Conservation (phyloP, 2,329 filamentous ascomycete species). For the Aspergillus viridinutans region DNA sequence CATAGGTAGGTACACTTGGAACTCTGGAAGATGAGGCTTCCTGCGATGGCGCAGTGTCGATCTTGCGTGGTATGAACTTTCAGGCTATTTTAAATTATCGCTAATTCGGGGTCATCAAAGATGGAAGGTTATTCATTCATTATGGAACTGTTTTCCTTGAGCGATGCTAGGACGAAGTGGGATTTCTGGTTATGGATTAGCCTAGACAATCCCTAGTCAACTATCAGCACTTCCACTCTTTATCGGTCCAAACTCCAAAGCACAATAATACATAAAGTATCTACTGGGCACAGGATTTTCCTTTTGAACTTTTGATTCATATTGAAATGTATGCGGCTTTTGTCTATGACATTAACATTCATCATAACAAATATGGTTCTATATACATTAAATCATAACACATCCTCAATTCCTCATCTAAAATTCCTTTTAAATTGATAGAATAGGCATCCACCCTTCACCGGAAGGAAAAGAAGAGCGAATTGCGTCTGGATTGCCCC, state of each 20-base stretch:
- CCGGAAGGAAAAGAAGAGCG: not conserved
- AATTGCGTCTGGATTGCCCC: not conserved
- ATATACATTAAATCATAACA: constrained; percentile 8
- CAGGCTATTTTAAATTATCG: too few relatives aligned
- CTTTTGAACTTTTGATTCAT: not conserved
- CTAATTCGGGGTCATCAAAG: too few relatives aligned
- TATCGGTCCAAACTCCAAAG: not conserved
- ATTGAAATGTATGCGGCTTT: not conserved
- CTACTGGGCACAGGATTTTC: too few relatives aligned
- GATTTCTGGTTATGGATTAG: too few relatives aligned
- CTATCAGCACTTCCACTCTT: not conserved
- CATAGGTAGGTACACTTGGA: not conserved
- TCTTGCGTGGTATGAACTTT: not conserved
- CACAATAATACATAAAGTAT: too few relatives aligned
- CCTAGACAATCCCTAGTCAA: too few relatives aligned
- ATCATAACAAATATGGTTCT: not conserved
- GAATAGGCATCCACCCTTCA: not conserved
- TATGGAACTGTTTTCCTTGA: too few relatives aligned
- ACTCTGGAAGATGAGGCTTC: constrained; percentile 1
- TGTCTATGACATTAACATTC: not conserved
- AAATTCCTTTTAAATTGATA: not conserved
- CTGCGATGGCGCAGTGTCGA: constrained; percentile 6
- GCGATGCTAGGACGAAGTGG: too few relatives aligned
- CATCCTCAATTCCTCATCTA: not conserved
- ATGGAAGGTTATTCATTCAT: too few relatives aligned